Base-by-base conservation (phyloP, 2,329 filamentous ascomycete species). In the Penicillium sp. region DNA sequence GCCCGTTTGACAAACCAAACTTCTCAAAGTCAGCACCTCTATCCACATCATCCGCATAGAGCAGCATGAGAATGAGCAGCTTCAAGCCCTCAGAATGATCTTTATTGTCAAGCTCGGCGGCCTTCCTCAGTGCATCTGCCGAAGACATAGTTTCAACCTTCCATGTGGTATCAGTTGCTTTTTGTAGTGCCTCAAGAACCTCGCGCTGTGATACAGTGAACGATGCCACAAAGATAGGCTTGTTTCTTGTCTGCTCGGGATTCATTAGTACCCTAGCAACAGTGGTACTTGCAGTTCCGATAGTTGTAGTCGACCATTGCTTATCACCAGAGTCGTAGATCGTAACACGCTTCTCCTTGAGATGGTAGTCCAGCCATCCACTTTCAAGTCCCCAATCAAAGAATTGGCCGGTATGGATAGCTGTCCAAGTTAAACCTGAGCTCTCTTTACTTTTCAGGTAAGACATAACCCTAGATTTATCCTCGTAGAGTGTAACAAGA, bases 371-470 rank as follows among this genome's bases (percentile, higher is more conserved):
- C 12, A 45, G 40, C 58, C 58, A 60, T 34, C 46, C 51, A 21
- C 49, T 42, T 50, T 51, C 57, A 26, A 54, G 53, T 12, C 52
- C 55, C 21, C 52, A 56, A 10, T 53, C 52, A 40, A 60, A 46
- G 15, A 46, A 46, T 21, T 46, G 44, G 2, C 44, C 44, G 4
- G 44, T 46, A 4, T 37, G 32, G 8, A 46, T 46, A 13, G 58
- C 50, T 10, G 51, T 60, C 58, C 52, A 60, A 13, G 41, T 56
- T 13, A 60, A 41, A 7, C 55, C 55, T 20, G 6, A 32, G 18
- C 15, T 26, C 30, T 56, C 52, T 32, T 58, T 58, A 3, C 18
- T 18, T 3, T 49, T 48, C 9, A 60, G 42, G 39, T 60, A 52
- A n/a, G 47, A 47, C 27, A 47, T 37, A 12, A 57, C 33, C 23